phyloP scores from a whole-genome alignment of 441 rosid genomes.

The Euphorbia celastroides region DNA sequence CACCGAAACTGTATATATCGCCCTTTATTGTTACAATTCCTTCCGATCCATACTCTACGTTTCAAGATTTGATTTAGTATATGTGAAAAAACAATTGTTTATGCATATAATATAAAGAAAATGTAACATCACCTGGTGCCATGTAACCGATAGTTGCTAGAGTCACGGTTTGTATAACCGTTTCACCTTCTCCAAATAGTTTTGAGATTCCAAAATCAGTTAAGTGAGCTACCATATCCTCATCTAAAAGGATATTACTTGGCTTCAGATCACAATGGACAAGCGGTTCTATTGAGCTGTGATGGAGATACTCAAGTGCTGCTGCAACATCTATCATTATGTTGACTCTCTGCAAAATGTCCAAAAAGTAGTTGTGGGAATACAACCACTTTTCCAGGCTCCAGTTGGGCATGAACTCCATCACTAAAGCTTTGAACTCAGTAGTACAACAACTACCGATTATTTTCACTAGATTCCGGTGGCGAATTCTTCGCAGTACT shows the following conservation, averaged over 20 bases:
- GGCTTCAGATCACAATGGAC: conserved; percentile 19
- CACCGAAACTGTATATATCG: no score
- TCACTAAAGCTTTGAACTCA: conserved; percentile 16
- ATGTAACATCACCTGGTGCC: background rate
- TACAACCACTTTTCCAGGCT: conserved; percentile 20
- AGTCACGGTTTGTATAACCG: background rate
- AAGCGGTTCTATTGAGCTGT: background rate
- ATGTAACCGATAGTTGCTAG: background rate
- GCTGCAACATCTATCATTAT: conserved; percentile 3
- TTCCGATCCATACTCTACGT: no score
- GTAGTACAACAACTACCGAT: background rate
- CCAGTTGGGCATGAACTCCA: conserved; percentile 18
- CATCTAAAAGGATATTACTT: no score
- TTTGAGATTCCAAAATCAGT: no score
- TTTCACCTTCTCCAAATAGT: background rate
- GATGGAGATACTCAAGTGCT: conserved; percentile 19
- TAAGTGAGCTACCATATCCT: no score
- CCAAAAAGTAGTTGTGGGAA: background rate
- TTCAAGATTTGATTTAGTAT: no score
- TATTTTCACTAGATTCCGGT: conserved; percentile 15
- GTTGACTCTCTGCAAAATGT: no score
- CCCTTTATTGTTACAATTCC: no score
- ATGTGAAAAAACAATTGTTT: no score
- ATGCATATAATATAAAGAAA: no score
- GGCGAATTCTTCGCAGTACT: background rate